Base-by-base conservation (phyloP, 2,329 filamentous ascomycete species). In the Apiospora pterosperma region DNA sequence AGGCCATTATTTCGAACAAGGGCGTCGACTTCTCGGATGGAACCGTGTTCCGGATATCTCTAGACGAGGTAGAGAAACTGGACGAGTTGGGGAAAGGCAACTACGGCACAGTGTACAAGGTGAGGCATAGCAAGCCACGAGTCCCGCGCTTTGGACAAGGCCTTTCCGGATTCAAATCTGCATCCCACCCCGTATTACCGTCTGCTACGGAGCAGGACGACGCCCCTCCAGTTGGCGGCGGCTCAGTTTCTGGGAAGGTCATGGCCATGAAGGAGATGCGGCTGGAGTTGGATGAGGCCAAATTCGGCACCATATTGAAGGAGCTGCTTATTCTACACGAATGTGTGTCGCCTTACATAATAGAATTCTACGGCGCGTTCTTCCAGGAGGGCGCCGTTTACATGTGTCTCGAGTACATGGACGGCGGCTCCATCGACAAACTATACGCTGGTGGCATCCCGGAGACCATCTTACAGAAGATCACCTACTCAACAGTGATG, bases 211-310 rank as follows among this genome's bases (percentile, higher is more conserved):
- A 74, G 0, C 64, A 70, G 0, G 65, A 70, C 14, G 75, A 76
- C 16, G 64, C 69, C 28, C 76, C 70, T 59, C 73, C 74, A n/a
- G 67, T 69, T 31, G 70, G 64, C 10, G 69, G 78, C 59, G 80
- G 80, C 5, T 87, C 86, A 52, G 69, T 65, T 0, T 89, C 89
- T 0, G 93, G 95, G 21, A 87, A 92, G 61, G 84, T 97, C 66
- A 98, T 99, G 96, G 96, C 96, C 16, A 99, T 99, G 96, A 99
- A 99, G 77, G 96, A 99, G 78, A 96, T 99, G 72, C 88, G 96
- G 23, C 83, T 99, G 11, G 96, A 99, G 77, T 84, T 99, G 62
- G 96, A 99, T 73, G 96, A 99, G 76, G 91, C 93, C 68, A 99
- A 99, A 77, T 97, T 99, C 75, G 90, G 92, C 7, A 94, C 95